phyloP scores from a whole-genome alignment of 192 early-diverging fungal species.

The Dissophora ornata region DNA sequence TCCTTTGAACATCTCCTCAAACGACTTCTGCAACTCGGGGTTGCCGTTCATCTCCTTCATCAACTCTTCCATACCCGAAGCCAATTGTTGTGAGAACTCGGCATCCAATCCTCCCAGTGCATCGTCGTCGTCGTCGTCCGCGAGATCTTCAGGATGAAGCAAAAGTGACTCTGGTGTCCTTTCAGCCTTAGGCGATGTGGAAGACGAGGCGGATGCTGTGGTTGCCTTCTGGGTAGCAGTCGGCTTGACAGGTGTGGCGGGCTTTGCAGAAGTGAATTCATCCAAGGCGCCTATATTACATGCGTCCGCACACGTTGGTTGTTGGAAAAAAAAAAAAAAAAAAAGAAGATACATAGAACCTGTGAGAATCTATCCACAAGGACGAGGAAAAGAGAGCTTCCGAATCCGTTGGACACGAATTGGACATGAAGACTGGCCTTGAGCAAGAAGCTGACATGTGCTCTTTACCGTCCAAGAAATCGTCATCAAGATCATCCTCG shows the following conservation, averaged over 20 bases:
- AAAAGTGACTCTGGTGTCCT: slow-evolving; percentile 34
- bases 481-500: slow-evolving; percentile 54
- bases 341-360: not conserved
- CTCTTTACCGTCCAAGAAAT: slow-evolving; percentile 51
- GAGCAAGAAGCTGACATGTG: too few relatives aligned
- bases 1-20: slow-evolving; percentile 66
- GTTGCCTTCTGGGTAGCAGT: slow-evolving; percentile 35
- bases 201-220: slow-evolving; percentile 6
- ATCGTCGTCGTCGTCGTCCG: slow-evolving; percentile 40
- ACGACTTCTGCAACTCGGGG: slow-evolving; percentile 62
- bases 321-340: not conserved
- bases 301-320: too few relatives aligned
- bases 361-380: not conserved
- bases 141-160: slow-evolving; percentile 34
- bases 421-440: too few relatives aligned
- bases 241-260: slow-evolving; percentile 48
- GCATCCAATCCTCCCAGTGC: slow-evolving; percentile 63
- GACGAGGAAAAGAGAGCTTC: not conserved
- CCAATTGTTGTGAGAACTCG: slow-evolving; percentile 79
- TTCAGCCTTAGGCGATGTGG: slow-evolving; percentile 32
- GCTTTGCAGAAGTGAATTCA: slow-evolving; percentile 70
- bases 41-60: slow-evolving; percentile 71
- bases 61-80: slow-evolving; percentile 86
- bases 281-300: slow-evolving; percentile 75
- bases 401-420: not conserved